Evolutionary conservation across 768 basidiomycete species (phyloP), one percentile per base, ranked within the genome.

Genomic region (Tricholoma terreum): DNA sequence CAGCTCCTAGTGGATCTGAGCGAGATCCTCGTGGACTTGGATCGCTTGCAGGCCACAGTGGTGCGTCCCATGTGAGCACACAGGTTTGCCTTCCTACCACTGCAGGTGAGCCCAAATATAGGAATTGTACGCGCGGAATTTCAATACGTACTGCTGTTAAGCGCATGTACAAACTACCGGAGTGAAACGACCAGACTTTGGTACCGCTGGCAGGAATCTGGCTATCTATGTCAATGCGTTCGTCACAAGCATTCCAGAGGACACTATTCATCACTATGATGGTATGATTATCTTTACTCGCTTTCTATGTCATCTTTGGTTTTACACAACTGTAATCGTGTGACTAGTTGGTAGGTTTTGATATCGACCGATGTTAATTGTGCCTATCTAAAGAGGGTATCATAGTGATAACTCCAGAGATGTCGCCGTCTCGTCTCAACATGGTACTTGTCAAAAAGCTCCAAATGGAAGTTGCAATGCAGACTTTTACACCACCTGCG

Each of bases 381-480:
- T 34, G 6, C 33, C 17, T 43, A 31, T 10, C 40, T 36, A 2
- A 35, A n/a, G n/a, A 49, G 17, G 12, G 6, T 12, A 42, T 33
- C 35, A 9, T 57, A 65, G 56, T 57, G 19, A 58, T 65, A 38
- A 19, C 27, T 40, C 50, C 60, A 24, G 15, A 56, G n/a, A 77
- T 77, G 0, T 71, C 89, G 0, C 87, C 90, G 0, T 77, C 81
- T 0, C n/a, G n/a, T n/a, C n/a, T n/a, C n/a, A n/a, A n/a, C n/a
- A n/a, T n/a, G n/a, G n/a, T n/a, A n/a, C n/a, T n/a, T n/a, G n/a
- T n/a, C n/a, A n/a, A n/a, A n/a, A n/a, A n/a, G n/a, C n/a, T n/a
- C n/a, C n/a, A n/a, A n/a, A n/a, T n/a, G n/a, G n/a, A n/a, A n/a
- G n/a, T n/a, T n/a, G n/a, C n/a, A n/a, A n/a, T n/a, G n/a, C n/a